These are phyloP conservation scores for Prunus campanulata DNA, from an alignment of 306 rosid genomes.

Conservation along the genomic window DNA sequence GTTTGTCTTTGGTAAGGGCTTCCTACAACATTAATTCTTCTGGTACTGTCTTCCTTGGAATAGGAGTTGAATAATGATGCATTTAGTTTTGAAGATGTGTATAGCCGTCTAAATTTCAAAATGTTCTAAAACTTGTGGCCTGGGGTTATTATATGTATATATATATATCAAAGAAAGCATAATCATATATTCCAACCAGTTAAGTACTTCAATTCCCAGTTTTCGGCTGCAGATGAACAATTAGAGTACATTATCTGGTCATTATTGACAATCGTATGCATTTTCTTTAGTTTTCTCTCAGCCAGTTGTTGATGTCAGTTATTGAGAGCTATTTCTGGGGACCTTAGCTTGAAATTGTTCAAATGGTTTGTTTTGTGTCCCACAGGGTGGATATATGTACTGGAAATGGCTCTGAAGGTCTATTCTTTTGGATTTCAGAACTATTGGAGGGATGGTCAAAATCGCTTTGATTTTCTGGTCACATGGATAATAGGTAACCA, in stretches of 20 bases:
- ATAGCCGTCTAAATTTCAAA: background rate
- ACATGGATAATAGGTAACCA: conserved; percentile 77
- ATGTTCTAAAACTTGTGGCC: background rate
- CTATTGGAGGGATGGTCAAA: conserved; percentile 97
- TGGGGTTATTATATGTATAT: background rate
- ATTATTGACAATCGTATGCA: background rate
- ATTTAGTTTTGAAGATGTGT: background rate
- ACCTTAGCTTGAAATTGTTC: background rate
- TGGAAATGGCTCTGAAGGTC: conserved; percentile 85
- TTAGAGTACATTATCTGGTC: background rate
- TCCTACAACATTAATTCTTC: background rate
- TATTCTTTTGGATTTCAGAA: conserved; percentile 81
- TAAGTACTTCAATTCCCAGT: background rate
- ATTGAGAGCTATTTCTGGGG: background rate
- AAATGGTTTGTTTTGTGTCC: conserved; percentile 24
- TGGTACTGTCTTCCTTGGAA: background rate
- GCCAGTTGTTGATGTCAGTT: background rate
- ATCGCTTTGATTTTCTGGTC: conserved; percentile 82
- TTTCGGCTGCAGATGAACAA: background rate
- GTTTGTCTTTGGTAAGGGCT: conserved; percentile 76
- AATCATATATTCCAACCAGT: background rate
- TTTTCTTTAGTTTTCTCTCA: background rate
- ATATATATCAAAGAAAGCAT: background rate
- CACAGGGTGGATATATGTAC: conserved; percentile 89
- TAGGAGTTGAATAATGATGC: background rate